Evolutionary conservation across 2,329 filamentous ascomycete species (phyloP).

Genomic region (Malbranchea zuffiana): DNA sequence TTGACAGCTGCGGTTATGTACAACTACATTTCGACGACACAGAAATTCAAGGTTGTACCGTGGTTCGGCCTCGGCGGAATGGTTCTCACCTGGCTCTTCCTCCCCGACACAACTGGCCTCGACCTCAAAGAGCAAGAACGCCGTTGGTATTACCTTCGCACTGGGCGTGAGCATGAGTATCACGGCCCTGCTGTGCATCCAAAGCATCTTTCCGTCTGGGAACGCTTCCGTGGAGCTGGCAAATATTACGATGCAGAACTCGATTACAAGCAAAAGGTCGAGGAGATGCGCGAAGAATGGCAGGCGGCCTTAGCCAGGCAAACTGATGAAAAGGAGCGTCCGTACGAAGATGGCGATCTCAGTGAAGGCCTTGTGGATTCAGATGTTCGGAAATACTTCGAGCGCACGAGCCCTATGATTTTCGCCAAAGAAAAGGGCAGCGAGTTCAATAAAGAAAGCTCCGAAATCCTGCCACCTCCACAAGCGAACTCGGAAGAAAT

Average conservation of each 20-base stretch:
- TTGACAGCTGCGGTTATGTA: constrained; percentile 79
- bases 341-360: constrained; percentile 29
- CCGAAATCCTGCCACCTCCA: constrained; percentile 8
- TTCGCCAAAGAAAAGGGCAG: constrained; percentile 10
- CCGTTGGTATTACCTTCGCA: constrained; percentile 76
- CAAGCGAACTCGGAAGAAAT: constrained; percentile 9
- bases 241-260: constrained; percentile 74
- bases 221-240: constrained; percentile 64
- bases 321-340: constrained; percentile 38
- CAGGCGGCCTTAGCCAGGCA: constrained; percentile 41
- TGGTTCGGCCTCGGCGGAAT: constrained; percentile 91
- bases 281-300: constrained; percentile 60
- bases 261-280: constrained; percentile 74
- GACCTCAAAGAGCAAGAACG: constrained; percentile 97
- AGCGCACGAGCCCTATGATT: constrained; percentile 34
- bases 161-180: constrained; percentile 68
- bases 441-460: constrained; percentile 2
- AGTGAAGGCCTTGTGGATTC: constrained; percentile 40
- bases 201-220: constrained; percentile 77
- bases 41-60: constrained; percentile 82
- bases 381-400: constrained; percentile 45
- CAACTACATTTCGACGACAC: constrained; percentile 81
- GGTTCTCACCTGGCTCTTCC: constrained; percentile 69
- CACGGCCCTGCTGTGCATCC: constrained; percentile 89
- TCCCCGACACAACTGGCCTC: constrained; percentile 93